Percentiles rank a stretch among this genome's conserved stretches.
Evolutionary conservation across 768 basidiomycete species (phyloP).

Genomic region (Termitomyces sp.): DNA sequence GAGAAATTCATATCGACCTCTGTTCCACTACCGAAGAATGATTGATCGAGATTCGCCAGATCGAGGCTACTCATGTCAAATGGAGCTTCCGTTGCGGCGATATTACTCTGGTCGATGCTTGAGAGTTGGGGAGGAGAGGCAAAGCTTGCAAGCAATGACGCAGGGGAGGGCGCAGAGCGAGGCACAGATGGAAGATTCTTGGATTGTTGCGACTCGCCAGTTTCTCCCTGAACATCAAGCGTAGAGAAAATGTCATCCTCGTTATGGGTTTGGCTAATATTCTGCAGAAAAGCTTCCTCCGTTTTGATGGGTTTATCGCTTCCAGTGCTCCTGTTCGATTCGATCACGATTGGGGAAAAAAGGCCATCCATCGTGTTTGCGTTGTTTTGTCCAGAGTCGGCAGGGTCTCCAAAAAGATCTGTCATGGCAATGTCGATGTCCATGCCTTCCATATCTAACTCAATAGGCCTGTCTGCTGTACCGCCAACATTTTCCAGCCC

Average conservation of each 20-base stretch:
- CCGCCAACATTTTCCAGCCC: conserved; percentile 40
- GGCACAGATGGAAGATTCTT: conserved; percentile 11
- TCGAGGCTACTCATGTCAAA: conserved; percentile 50
- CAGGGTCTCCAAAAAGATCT: conserved; percentile 49
- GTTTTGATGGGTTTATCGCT: conserved; percentile 12
- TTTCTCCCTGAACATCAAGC: conserved; percentile 16
- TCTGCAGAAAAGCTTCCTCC: conserved; percentile 31
- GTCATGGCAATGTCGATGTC: conserved; percentile 60
- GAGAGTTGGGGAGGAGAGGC: conserved; percentile 24
- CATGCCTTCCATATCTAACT: conserved; percentile 66
- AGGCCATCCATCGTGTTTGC: conserved; percentile 37
- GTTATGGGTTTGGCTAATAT: conserved; percentile 17
- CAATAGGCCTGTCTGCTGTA: conserved; percentile 78
- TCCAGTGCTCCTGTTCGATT: conserved; percentile 10
- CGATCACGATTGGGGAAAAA: conserved; percentile 42
- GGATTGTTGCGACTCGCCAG: conserved; percentile 8
- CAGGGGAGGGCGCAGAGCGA: conserved; percentile 31
- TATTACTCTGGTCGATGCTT: conserved; percentile 16
- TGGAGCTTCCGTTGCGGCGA: conserved; percentile 17
- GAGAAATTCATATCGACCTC: conserved; percentile 38
- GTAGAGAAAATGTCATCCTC: conserved; percentile 29
- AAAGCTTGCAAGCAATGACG: conserved; percentile 40
- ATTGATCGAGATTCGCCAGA: conserved; percentile 35
- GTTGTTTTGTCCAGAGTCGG: conserved; percentile 28
- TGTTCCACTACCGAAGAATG: conserved; percentile 33